A percentile compares a stretch with the other conserved stretches of the same genome.
These are phyloP conservation scores for Davidsoniella neocaledoniae DNA, from an alignment of 2,329 filamentous ascomycete genomes.

Conservation along the genomic window DNA sequence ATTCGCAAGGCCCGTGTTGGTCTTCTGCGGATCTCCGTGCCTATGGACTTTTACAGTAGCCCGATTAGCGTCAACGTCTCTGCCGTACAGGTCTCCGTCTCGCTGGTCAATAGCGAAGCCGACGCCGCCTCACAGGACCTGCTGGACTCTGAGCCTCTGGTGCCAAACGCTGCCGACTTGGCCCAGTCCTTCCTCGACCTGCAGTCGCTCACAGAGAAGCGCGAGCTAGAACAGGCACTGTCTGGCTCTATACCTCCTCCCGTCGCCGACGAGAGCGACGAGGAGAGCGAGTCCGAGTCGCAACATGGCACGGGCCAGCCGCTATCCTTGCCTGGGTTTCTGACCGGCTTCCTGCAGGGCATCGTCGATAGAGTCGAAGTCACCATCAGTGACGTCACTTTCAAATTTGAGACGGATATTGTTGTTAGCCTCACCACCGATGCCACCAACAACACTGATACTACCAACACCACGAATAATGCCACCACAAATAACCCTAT, in stretches of 20 bases:
- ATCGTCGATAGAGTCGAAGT: constrained; percentile 56
- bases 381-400: constrained; percentile 44
- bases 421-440: constrained; percentile 28
- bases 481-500: constrained; percentile 16
- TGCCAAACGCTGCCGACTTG: constrained; percentile 56
- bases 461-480: background rate
- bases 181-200: constrained; percentile 65
- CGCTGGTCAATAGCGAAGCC: constrained; percentile 22
- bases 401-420: constrained; percentile 47
- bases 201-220: constrained; percentile 47
- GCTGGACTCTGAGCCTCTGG: constrained; percentile 18
- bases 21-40: constrained; percentile 63
- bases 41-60: constrained; percentile 73
- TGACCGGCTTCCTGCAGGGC: constrained; percentile 57
- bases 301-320: constrained; percentile 52
- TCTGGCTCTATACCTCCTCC: constrained; percentile 41
- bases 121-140: background rate
- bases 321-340: constrained; percentile 50
- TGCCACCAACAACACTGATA: constrained; percentile 6
- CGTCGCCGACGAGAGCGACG: constrained; percentile 39
- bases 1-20: constrained; percentile 60
- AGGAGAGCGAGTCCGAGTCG: constrained; percentile 38
- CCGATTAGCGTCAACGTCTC: constrained; percentile 70
- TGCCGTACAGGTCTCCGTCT: constrained; percentile 57
- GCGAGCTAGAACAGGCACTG: constrained; percentile 51